A percentile compares a stretch with the other conserved stretches of the same genome.
phyloP scores from a whole-genome alignment of 106 monocot genomes.

The Dendrobium catenatum region DNA sequence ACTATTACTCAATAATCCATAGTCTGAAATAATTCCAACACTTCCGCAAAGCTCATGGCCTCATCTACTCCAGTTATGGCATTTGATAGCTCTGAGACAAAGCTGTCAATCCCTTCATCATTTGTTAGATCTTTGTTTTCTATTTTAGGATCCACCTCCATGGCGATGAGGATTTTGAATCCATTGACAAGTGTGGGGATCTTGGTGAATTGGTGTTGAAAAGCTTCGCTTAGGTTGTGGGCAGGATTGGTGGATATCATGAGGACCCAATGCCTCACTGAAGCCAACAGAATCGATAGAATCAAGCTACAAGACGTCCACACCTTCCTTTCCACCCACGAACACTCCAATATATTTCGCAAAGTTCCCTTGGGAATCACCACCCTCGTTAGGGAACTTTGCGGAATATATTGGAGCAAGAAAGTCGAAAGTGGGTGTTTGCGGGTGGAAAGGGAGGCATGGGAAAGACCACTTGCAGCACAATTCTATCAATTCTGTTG shows the following conservation, averaged over 20 bases:
- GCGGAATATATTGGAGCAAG: conserved; percentile 75
- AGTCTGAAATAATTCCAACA: conserved; percentile 39
- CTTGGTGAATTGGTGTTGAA: conserved; percentile 97
- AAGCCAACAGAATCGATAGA: conserved; percentile 65
- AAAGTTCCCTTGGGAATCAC: too few relatives aligned
- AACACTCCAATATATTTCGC: too few relatives aligned
- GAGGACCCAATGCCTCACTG: conserved; percentile 71
- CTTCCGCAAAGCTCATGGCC: conserved; percentile 98
- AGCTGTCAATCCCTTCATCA: conserved; percentile 69
- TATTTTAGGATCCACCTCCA: conserved; percentile 94
- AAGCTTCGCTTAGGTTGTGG: conserved; percentile 96
- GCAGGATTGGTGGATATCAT: conserved; percentile 97
- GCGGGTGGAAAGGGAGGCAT: conserved; percentile 95
- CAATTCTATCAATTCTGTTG: conserved; percentile 78
- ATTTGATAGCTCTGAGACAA: conserved; percentile 87
- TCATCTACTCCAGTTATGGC: conserved; percentile 96
- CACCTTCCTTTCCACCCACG: conserved; percentile 22
- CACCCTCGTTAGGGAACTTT: conserved; percentile 34
- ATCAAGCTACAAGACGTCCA: conserved; percentile 94
- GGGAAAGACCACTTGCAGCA: conserved; percentile 93
- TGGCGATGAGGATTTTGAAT: conserved; percentile 87
- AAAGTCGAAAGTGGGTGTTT: conserved; percentile 92
- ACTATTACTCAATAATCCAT: too few relatives aligned
- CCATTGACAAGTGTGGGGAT: conserved; percentile 92
- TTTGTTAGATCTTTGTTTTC: conserved; percentile 74